These are phyloP conservation scores for Protostelium mycophagum DNA, from an alignment of 78 protist species.

Conservation along the genomic window DNA sequence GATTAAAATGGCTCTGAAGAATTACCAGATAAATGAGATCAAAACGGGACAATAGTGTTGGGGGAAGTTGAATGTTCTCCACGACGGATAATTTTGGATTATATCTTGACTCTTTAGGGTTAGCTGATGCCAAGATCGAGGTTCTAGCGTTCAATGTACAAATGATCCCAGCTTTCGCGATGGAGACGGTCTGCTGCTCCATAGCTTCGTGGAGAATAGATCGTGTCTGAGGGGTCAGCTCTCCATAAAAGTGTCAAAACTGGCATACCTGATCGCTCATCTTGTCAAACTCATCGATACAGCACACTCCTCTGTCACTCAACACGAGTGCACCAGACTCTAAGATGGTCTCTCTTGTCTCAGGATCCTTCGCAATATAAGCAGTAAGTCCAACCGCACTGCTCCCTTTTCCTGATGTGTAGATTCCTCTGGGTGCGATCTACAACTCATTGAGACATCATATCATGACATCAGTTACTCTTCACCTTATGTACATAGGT, in stretches of 20 bases:
- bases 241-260: no score
- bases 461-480: not conserved
- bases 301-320: slow-evolving; percentile 96
- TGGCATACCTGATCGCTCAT: slow-evolving; percentile 79
- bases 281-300: slow-evolving; percentile 99
- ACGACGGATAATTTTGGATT: slow-evolving; percentile 88
- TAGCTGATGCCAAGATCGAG: slow-evolving; percentile 98
- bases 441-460: not conserved
- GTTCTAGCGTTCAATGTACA: slow-evolving; percentile 96
- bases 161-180: slow-evolving; percentile 99
- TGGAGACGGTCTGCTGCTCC: slow-evolving; percentile 99
- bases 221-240: slow-evolving; percentile 76
- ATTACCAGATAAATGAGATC: slow-evolving; percentile 55
- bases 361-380: slow-evolving; percentile 92
- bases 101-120: slow-evolving; percentile 91
- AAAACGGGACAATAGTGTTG: slow-evolving; percentile 91
- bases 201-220: slow-evolving; percentile 98
- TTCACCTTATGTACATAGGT: slow-evolving; percentile 83
- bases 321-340: slow-evolving; percentile 95
- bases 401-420: slow-evolving; percentile 98
- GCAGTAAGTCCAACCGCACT: slow-evolving; percentile 99
- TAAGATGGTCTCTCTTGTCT: slow-evolving; percentile 89
- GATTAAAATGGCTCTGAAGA: not conserved
- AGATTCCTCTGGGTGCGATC: slow-evolving; percentile 98
- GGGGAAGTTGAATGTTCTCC: slow-evolving; percentile 93